Evolutionary conservation across 176 grass and related monocot genomes (phyloP), one percentile per base, ranked within the genome.

Genomic region (Musa schizocarpa): DNA sequence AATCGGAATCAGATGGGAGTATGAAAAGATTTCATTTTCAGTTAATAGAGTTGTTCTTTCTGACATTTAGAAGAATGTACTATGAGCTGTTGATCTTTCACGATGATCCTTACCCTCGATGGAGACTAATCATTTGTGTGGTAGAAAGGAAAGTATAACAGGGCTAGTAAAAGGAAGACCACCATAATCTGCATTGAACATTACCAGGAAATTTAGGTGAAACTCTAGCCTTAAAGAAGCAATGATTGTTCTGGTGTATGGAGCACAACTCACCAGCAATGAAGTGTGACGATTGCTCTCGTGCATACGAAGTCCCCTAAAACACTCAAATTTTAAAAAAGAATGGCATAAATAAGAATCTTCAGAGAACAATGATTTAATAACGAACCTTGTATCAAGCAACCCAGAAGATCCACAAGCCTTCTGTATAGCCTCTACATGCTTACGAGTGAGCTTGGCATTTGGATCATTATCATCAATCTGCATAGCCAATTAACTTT

Each of bases 371-470:
- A 65, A 24, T 1, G 26, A 77, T 54, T 12, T 9, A 65, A 1
- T 2, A 49, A 68, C 63, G 34, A 81, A 99, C 95, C 95, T 99
- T 76, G 78, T 89, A 75, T 86, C 87, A 22, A 99, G 77, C 53
- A 85, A 79, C 22, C 90, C 88, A 0, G 95, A 94, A 65, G 74
- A 80, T 61, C 58, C 69, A 86, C 94, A 98, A 70, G 84, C 80
- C 24, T 85, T 76, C 66, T 98, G 86, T 87, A 98, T 93, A 62
- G 77, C 81, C 34, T 79, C 78, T 56, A 87, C 80, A 76, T 76
- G 90, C 77, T 78, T 76, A 59, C 63, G 83, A 54, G 90, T 98
- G 52, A 98, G 73, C 19, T 12, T 49, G 27, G 88, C 79, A 89
- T 82, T 97, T 29, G 77, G 54, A 53, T 69, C 65, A 49, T 48